A percentile compares a stretch with the other conserved stretches of the same genome.
These are phyloP conservation scores for Tarenaya hassleriana DNA, from an alignment of 345 rosid species.

Conservation along the genomic window DNA sequence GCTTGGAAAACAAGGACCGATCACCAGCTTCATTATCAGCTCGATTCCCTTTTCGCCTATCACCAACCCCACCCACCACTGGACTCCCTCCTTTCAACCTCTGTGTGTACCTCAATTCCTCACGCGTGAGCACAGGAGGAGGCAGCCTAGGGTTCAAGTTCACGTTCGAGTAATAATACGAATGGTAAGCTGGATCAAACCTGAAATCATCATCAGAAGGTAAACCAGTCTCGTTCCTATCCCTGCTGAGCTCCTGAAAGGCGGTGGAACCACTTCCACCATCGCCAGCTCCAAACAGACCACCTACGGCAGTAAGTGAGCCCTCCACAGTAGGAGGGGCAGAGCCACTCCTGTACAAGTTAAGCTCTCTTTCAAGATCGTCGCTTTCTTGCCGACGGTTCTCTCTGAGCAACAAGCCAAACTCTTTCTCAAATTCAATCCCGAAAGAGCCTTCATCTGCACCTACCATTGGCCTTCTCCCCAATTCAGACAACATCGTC, in stretches of 20 bases:
- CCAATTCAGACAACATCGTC: slow-evolving; percentile 57
- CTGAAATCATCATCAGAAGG: slow-evolving; percentile 55
- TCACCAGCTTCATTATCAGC: slow-evolving; percentile 26
- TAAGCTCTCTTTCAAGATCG: slow-evolving; percentile 69
- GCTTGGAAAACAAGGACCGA: slow-evolving; percentile 59
- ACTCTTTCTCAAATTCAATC: slow-evolving; percentile 64
- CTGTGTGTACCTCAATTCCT: slow-evolving; percentile 76
- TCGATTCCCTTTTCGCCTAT: slow-evolving; percentile 41
- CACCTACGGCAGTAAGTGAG: slow-evolving; percentile 61
- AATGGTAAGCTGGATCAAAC: slow-evolving; percentile 70
- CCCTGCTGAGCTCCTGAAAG: slow-evolving; percentile 23
- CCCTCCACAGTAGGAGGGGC: slow-evolving; percentile 97
- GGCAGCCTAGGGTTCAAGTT: slow-evolving; percentile 89
- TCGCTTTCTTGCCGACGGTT: slow-evolving; percentile 45
- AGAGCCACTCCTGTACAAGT: slow-evolving; percentile 75
- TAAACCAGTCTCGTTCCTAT: slow-evolving; percentile 34
- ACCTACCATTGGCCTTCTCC: slow-evolving; percentile 55
- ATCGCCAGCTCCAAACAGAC: slow-evolving; percentile 39
- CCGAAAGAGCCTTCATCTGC: slow-evolving; percentile 62
- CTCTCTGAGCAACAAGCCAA: slow-evolving; percentile 48
- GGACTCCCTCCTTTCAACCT: slow-evolving; percentile 43
- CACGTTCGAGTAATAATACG: slow-evolving; percentile 66
- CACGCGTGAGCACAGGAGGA: slow-evolving; percentile 77
- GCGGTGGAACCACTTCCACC: slow-evolving; percentile 12
- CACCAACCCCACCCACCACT: slow-evolving; percentile 49